A percentile compares a stretch with the other conserved stretches of the same genome.
These are phyloP conservation scores for Yamadazyma songkhlaensis DNA, from an alignment of 1,139 yeast genomes.

Conservation along the genomic window DNA sequence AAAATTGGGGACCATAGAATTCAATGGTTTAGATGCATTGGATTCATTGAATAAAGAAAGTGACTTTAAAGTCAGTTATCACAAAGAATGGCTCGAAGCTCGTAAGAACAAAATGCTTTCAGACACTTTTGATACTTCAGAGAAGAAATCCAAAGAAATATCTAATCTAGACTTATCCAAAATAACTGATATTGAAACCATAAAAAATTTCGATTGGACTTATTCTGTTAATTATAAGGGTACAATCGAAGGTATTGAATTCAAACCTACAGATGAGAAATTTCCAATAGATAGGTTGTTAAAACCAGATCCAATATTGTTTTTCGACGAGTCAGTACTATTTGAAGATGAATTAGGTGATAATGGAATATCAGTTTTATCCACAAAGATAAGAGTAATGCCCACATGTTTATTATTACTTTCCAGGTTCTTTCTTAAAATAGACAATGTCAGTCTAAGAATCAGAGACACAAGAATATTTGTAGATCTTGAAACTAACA, in stretches of 20 bases:
- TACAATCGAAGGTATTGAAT: conserved; percentile 26
- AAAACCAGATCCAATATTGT: conserved; percentile 80
- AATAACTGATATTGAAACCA: conserved; percentile 40
- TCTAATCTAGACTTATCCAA: conserved; percentile 28
- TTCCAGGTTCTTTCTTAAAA: conserved; percentile 77
- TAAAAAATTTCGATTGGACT: conserved; percentile 94
- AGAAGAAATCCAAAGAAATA: conserved; percentile 26
- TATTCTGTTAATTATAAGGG: conserved; percentile 82
- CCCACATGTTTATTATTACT: conserved; percentile 70
- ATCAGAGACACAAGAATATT: conserved; percentile 81
- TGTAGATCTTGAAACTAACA: conserved; percentile 68
- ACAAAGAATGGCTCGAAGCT: conserved; percentile 82
- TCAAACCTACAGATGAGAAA: conserved; percentile 20
- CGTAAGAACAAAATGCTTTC: conserved; percentile 38
- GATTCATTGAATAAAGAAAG: conserved; percentile 52
- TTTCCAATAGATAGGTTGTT: conserved; percentile 72
- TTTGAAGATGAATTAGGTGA: conserved; percentile 97
- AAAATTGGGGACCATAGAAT: conserved; percentile 44
- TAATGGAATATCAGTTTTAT: conserved; percentile 81
- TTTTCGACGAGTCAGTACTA: conserved; percentile 82
- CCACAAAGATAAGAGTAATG: conserved; percentile 87
- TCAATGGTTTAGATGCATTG: conserved; percentile 80
- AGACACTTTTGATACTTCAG: conserved; percentile 21
- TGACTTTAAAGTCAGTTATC: conserved; percentile 67
- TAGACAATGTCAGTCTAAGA: conserved; percentile 84